A percentile compares a stretch with the other conserved stretches of the same genome.
Conservation (phyloP, 257 asterid genomes). For the Schizonepeta tenuifolia region DNA sequence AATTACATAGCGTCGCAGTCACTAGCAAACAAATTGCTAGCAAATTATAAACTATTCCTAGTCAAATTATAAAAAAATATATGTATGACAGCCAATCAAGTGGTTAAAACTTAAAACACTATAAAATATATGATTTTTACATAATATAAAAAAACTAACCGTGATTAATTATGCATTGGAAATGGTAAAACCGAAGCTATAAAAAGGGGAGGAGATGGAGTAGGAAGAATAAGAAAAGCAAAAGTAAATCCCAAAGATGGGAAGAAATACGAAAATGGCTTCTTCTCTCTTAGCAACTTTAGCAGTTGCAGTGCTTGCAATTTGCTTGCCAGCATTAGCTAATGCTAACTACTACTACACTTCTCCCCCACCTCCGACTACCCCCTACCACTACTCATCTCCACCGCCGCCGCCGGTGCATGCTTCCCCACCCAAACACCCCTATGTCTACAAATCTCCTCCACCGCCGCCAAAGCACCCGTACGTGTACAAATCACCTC, state of each 20-base stretch:
- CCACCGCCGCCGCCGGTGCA: constrained; percentile 32
- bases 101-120: constrained; percentile 14
- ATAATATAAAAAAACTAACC: neutral
- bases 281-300: constrained; percentile 31
- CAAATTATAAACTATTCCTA: constrained; percentile 15
- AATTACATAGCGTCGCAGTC: constrained; percentile 17
- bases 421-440: constrained; percentile 20
- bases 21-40: constrained; percentile 18
- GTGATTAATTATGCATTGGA: constrained; percentile 4
- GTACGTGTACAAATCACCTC: constrained; percentile 1
- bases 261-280: constrained; percentile 30
- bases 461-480: constrained; percentile 15
- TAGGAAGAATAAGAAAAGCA: neutral
- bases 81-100: constrained; percentile 24
- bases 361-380: constrained; percentile 32
- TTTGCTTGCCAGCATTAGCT: constrained; percentile 33
- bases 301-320: constrained; percentile 38
- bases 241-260: constrained; percentile 34
- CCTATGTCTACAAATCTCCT: constrained; percentile 2
- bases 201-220: constrained; percentile 25
- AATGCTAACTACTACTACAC: constrained; percentile 35
- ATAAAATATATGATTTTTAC: neutral
- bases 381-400: constrained; percentile 5
- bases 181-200: constrained; percentile 38
- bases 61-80: constrained; percentile 27